Evolutionary conservation across 352 stramenopile species (phyloP), one percentile per base, ranked within the genome.

Genomic region (Phytophthora kernoviae): DNA sequence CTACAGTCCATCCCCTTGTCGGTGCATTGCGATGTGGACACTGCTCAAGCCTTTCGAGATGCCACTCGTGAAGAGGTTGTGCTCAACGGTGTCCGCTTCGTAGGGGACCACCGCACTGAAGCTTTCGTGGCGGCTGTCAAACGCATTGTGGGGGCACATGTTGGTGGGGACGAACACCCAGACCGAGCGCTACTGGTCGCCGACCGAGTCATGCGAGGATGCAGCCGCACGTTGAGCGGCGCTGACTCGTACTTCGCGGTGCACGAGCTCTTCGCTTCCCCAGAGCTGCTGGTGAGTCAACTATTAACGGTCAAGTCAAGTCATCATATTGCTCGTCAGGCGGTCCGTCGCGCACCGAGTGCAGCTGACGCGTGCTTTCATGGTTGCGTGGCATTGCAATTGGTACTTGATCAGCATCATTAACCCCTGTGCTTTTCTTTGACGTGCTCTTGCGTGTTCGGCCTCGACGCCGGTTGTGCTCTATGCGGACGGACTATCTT

Each of bases 191-290:
- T 90, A 17, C 59, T 68, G 5, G 62, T 87, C 32, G 76, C 77
- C 4, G 80, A 91, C 61, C 76, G 80, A 17, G 64, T 93, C 60
- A 85, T 90, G 77, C 73, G 84, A 12, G 68, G 75, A 7, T 91
- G 84, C 64, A 90, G 77, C 47, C 84, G 84, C 34, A 93, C 81
- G 20, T 79, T 91, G 40, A 92, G 79, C 54, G 84, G 81, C 34
- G 77, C 78, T 9, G 84, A 91, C 65, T 90, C 81, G 54, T 90
- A 88, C 61, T 93, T 90, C 67, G 81, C 83, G 9, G 68, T 89
- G 15, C 60, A 88, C 48, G 79, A 93, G 54, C 76, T 91, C 24
- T 87, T 93, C 56, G 67, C 77, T 2, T 48, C 50, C 27, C 66
- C 81, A 9, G 69, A 87, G 12, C 61, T 90, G 21, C 68, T 93